Percentiles rank a stretch among this genome's conserved stretches.
These are phyloP conservation scores for Thalia dealbata DNA, from an alignment of 176 grass and related monocot genomes.

Conservation along the genomic window DNA sequence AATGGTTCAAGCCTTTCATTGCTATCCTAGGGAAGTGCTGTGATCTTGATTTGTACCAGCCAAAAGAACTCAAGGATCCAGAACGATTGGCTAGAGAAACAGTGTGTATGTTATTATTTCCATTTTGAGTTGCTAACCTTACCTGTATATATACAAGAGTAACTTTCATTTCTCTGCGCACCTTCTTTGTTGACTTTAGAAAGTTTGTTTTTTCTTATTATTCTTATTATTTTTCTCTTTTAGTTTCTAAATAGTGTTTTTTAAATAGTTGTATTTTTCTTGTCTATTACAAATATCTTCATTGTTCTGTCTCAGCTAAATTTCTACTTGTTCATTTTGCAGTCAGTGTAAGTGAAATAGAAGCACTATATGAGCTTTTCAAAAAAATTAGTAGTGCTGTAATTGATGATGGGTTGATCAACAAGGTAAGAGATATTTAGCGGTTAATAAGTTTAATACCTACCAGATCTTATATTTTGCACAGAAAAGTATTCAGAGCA, in stretches of 20 bases:
- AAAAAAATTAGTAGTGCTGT: slow-evolving; percentile 82
- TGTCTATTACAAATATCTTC: background rate
- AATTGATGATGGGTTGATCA: slow-evolving; percentile 84
- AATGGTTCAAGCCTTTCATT: slow-evolving; percentile 38
- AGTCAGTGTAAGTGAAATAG: slow-evolving; percentile 83
- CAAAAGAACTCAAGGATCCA: slow-evolving; percentile 54
- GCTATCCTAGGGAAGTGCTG: slow-evolving; percentile 47
- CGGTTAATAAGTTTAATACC: no score
- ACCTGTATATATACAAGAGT: no score
- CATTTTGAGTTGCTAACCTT: background rate
- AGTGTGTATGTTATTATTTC: slow-evolving; percentile 47
- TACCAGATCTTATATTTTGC: no score
- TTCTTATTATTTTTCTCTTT: no score
- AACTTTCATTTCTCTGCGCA: background rate
- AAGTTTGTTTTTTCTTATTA: no score
- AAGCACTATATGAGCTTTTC: slow-evolving; percentile 82
- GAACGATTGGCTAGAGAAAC: slow-evolving; percentile 67
- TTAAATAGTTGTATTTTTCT: background rate
- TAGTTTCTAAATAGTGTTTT: no score
- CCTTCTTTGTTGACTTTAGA: no score
- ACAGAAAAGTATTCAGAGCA: no score
- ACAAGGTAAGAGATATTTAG: slow-evolving; percentile 41
- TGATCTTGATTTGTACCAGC: slow-evolving; percentile 50
- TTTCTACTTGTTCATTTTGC: slow-evolving; percentile 3
- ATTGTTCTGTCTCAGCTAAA: background rate